Base-by-base conservation (phyloP, 2,329 filamentous ascomycete genomes). In the Laburnicola sp. region DNA sequence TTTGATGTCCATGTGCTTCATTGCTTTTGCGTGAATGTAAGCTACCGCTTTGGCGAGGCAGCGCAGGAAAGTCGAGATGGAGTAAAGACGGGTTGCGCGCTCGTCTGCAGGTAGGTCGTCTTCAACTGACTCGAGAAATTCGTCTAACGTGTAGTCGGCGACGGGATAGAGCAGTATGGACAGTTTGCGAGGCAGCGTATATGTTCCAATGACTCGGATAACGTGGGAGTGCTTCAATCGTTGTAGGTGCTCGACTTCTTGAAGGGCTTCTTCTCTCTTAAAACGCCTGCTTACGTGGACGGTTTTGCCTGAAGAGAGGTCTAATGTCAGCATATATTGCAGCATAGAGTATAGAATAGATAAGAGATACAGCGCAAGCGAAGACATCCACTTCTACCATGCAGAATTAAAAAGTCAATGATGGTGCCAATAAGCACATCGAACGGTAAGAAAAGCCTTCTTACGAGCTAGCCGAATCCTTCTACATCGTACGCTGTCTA, bases 1-100 rank as follows among this genome's bases (percentile, higher is more conserved):
- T 25, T 65, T 62, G 38, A 65, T 59, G 28, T 63, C 60, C 59
- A 59, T 60, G 48, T 65, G 62, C 35, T 60, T 63, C 11, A 60
- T 49, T 4, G 37, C 23, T 1, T 51, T 44, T 3, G 40, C 25
- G 35, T 63, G 62, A 7, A 65, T 56, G 35, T 53, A 63, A 3
- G n/a, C 23, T 3, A 64, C 11, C 3, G 54, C 52, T 5, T 51
- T 54, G 8, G 50, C 30, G 9, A 63, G 52, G 38, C 60, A 63
- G 6, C 21, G 25, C 9, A 52, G 22, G 23, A 44, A 44, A 3
- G 34, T 45, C 2, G 34, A 45, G 2, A 23, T 23, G 5, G 6
- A 55, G 27, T 35, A 50, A 23, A 48, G 23, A n/a, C 51, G 41
- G 9, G 28, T 27, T 6, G 25, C 25, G 23, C n/a, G 25, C 4